These are phyloP conservation scores for Phlebiopsis gigantea DNA, from an alignment of 768 basidiomycete genomes.

Conservation along the genomic window DNA sequence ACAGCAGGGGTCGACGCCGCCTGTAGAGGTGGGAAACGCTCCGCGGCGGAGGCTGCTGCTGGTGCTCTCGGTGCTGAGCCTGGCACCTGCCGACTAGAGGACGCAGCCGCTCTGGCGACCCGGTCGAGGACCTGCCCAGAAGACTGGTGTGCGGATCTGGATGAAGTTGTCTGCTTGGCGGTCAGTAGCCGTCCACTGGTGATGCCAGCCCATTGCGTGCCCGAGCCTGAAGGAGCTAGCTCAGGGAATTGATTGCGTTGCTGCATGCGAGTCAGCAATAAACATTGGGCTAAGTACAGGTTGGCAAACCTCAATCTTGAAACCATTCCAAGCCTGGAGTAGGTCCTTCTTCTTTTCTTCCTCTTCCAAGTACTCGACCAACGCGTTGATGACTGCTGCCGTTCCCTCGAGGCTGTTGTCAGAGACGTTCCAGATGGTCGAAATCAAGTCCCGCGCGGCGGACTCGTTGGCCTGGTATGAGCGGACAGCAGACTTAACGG, in stretches of 20 bases:
- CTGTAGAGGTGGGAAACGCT: conserved; percentile 28
- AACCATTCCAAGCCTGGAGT: conserved; percentile 74
- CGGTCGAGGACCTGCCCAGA: conserved; percentile 79
- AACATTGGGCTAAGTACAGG: background rate
- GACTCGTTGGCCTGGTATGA: conserved; percentile 75
- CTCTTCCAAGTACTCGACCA: conserved; percentile 77
- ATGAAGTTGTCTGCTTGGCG: conserved; percentile 69
- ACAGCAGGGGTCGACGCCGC: conserved; percentile 2
- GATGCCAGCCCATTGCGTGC: conserved; percentile 72
- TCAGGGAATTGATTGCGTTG: conserved; percentile 86
- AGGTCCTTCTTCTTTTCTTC: conserved; percentile 80
- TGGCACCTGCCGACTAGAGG: conserved; percentile 27
- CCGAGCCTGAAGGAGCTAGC: conserved; percentile 50
- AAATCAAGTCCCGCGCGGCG: conserved; percentile 78
- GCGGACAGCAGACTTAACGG: conserved; percentile 70
- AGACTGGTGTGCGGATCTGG: conserved; percentile 48
- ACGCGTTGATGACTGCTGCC: conserved; percentile 62
- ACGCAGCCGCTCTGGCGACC: conserved; percentile 72
- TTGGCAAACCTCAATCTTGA: conserved; percentile 66
- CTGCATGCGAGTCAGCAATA: conserved; percentile 30
- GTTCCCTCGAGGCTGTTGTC: conserved; percentile 68
- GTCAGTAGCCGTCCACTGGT: conserved; percentile 79
- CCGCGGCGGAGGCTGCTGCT: conserved; percentile 9
- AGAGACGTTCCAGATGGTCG: conserved; percentile 80
- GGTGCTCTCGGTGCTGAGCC: conserved; percentile 22